Base-by-base conservation (phyloP, 1,284 basidiomycete species). In the Puccinia horiana region DNA sequence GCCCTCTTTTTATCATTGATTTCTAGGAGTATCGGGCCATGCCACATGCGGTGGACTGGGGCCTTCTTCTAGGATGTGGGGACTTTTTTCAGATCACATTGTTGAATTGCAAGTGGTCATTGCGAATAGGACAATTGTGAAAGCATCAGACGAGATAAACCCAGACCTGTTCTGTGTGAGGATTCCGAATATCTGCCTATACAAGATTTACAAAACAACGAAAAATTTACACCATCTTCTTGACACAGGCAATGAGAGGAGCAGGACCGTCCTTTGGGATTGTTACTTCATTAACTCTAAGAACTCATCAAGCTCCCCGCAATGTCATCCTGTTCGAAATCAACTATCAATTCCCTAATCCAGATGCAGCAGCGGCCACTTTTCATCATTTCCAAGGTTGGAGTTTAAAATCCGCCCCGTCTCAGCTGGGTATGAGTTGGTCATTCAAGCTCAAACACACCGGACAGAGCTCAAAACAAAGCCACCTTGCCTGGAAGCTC, bases 231-330 rank as follows among this genome's bases (percentile, higher is more conserved):
- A 2, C 9, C 81, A 84, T 67, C 11, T 80, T 86, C 16, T 77
- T 84, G 12, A 67, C 18, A 44, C 85, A 86, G 87, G 87, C 84
- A 1, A 67, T 88, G 29, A 82, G 85, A 70, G 87, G 87, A 5
- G 85, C 85, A 42, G 87, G 86, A 2, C 83, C 85, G n/a, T 85
- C 84, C 72, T 87, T 86, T 76, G 87, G 84, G 74, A 85, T 87
- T 82, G 84, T 87, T 52, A 87, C 87, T 23, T 82, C 84, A 32
- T 40, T 79, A 29, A 79, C 76, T 1, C 26, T 79, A 6, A 79
- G 47, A 63, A 79, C 76, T 16, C 61, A 70, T 26, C 16, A 49
- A 35, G 76, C 63, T 2, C 76, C 76, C 29, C 29, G 47, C 29
- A 79, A 29, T n/a, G 75, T 77, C 23, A 77, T 77, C 42, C 61